Percentiles rank a stretch among this genome's conserved stretches.
These are phyloP conservation scores for Claviceps sp. DNA, from an alignment of 2,329 filamentous ascomycete species.

Conservation along the genomic window DNA sequence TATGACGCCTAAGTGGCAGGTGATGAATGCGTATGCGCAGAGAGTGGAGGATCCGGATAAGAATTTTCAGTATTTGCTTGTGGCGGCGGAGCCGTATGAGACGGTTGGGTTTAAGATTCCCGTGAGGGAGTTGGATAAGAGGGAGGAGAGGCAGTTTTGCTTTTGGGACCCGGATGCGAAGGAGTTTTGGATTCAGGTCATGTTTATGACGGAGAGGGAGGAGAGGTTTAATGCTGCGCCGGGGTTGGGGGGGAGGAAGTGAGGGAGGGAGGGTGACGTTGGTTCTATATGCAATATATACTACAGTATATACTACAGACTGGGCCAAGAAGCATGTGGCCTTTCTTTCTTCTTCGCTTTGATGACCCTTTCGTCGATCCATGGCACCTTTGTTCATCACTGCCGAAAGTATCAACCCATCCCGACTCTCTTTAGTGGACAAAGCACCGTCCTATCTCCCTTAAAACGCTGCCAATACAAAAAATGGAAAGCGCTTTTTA, in stretches of 20 bases:
- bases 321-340: background rate
- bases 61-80: slow-evolving; percentile 84
- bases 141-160: slow-evolving; percentile 77
- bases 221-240: slow-evolving; percentile 66
- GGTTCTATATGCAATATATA: no score
- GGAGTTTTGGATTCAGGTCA: slow-evolving; percentile 94
- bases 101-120: slow-evolving; percentile 95
- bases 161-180: slow-evolving; percentile 95
- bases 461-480: background rate
- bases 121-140: slow-evolving; percentile 79
- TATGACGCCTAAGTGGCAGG: slow-evolving; percentile 70
- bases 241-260: slow-evolving; percentile 39
- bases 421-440: no score
- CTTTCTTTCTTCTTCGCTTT: background rate
- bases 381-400: no score
- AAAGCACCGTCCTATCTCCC: background rate
- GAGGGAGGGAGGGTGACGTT: slow-evolving; percentile 6
- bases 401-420: no score
- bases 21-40: slow-evolving; percentile 97
- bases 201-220: slow-evolving; percentile 97
- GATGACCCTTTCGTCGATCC: no score
- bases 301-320: no score
- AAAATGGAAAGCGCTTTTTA: background rate
- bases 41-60: slow-evolving; percentile 90
- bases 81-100: slow-evolving; percentile 96